Evolutionary conservation across 306 rosid species (phyloP).

Genomic region (Acmispon strigosus): DNA sequence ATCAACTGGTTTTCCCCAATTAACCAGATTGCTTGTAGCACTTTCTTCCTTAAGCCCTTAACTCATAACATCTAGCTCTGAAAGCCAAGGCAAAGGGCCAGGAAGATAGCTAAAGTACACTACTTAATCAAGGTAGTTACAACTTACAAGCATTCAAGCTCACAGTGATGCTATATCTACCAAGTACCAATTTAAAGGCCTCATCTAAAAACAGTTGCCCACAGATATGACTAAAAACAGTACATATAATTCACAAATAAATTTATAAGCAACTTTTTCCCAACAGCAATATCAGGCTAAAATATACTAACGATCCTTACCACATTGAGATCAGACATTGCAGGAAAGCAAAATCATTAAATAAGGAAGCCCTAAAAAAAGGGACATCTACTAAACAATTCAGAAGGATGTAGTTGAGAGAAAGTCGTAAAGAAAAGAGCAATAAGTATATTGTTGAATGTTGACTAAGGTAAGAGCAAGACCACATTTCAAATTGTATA

Average conservation of each 20-base stretch:
- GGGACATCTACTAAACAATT: neutral
- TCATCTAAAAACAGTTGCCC: neutral
- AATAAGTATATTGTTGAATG: neutral
- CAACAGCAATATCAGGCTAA: neutral
- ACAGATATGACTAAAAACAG: neutral
- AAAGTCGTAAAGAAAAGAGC: neutral
- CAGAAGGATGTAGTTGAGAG: neutral
- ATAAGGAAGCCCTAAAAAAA: neutral
- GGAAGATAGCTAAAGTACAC: too few species aligned
- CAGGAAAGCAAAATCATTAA: neutral
- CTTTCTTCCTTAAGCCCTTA: neutral
- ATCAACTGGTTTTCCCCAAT: neutral
- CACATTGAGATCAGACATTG: neutral
- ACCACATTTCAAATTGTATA: neutral
- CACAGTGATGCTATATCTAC: neutral
- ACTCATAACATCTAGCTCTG: neutral
- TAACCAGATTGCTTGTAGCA: neutral
- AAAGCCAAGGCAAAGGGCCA: too few species aligned
- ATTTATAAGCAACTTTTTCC: neutral
- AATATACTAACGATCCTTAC: neutral
- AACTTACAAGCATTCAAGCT: neutral
- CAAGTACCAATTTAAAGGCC: neutral
- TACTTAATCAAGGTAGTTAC: neutral
- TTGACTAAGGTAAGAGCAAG: neutral
- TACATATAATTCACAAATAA: neutral